Evolutionary conservation across 331 rosid genomes (phyloP).

Genomic region (Cydonia oblonga): DNA sequence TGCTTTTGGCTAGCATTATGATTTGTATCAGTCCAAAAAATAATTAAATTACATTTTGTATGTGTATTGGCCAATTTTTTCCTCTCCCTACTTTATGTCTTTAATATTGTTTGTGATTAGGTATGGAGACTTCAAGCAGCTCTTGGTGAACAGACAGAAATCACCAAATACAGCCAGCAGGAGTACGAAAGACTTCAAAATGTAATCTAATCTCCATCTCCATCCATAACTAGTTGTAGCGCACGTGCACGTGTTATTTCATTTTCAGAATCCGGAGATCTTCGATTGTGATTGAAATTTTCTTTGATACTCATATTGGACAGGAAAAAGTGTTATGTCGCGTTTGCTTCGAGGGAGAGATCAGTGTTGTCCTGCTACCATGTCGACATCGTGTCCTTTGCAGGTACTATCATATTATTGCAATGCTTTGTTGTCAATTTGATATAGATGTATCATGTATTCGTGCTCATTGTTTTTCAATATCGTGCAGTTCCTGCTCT

Average conservation of each 20-base stretch:
- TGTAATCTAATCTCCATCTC: slow-evolving; percentile 36
- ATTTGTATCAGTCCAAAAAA: not conserved
- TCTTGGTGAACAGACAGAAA: slow-evolving; percentile 94
- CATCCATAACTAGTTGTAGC: slow-evolving; percentile 3
- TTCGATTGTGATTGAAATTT: slow-evolving; percentile 1
- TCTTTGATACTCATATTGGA: not conserved
- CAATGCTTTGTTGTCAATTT: not conserved
- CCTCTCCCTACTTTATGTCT: too few relatives aligned
- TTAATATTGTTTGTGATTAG: slow-evolving; percentile 14
- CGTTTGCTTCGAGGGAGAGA: slow-evolving; percentile 86
- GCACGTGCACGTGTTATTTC: not conserved
- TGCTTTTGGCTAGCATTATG: slow-evolving; percentile 2
- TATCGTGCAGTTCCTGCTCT: slow-evolving; percentile 58
- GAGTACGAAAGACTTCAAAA: slow-evolving; percentile 94
- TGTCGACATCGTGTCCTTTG: slow-evolving; percentile 89
- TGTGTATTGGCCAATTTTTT: too few relatives aligned
- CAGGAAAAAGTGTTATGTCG: slow-evolving; percentile 96
- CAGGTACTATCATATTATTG: slow-evolving; percentile 34
- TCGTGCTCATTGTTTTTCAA: not conserved
- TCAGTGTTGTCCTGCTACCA: slow-evolving; percentile 77
- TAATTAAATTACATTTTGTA: too few relatives aligned
- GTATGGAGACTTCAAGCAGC: slow-evolving; percentile 99
- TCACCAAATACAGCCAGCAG: slow-evolving; percentile 91
- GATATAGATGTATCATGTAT: not conserved
- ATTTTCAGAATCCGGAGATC: not conserved